These are phyloP conservation scores for Clonostachys sp. DNA, from an alignment of 2,329 filamentous ascomycete species.

Conservation along the genomic window DNA sequence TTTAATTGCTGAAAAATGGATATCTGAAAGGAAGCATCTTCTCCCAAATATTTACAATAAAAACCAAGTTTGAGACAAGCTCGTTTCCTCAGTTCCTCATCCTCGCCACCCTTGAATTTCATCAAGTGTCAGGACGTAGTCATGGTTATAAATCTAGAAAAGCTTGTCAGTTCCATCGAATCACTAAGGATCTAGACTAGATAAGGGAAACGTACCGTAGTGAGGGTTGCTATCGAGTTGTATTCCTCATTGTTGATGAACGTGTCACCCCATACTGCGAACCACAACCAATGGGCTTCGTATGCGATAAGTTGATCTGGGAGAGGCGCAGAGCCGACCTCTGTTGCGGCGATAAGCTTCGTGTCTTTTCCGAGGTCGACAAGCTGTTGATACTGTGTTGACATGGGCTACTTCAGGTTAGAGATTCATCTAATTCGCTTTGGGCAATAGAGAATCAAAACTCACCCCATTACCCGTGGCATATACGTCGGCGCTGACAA, in stretches of 20 bases:
- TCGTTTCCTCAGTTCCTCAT: neutral
- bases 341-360: conserved; percentile 40
- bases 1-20: no score
- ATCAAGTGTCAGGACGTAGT: conserved; percentile 24
- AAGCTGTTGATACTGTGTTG: conserved; percentile 35
- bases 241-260: conserved; percentile 34
- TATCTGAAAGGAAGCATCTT: neutral
- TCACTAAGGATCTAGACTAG: neutral
- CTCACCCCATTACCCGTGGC: conserved; percentile 34
- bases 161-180: neutral
- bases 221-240: conserved; percentile 33
- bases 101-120: conserved; percentile 24
- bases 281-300: conserved; percentile 41
- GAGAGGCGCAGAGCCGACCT: conserved; percentile 40
- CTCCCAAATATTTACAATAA: neutral
- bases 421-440: neutral
- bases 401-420: conserved; percentile 20
- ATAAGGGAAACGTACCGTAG: conserved; percentile 15
- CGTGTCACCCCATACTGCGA: conserved; percentile 36
- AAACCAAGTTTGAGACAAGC: no score
- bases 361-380: conserved; percentile 33
- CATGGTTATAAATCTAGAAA: conserved; percentile 18
- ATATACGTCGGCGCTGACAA: conserved; percentile 40
- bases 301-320: conserved; percentile 33
- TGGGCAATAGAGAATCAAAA: neutral